These are phyloP conservation scores for Graphilbum ipis-grandicollis DNA, from an alignment of 2,329 filamentous ascomycete genomes.

Conservation along the genomic window DNA sequence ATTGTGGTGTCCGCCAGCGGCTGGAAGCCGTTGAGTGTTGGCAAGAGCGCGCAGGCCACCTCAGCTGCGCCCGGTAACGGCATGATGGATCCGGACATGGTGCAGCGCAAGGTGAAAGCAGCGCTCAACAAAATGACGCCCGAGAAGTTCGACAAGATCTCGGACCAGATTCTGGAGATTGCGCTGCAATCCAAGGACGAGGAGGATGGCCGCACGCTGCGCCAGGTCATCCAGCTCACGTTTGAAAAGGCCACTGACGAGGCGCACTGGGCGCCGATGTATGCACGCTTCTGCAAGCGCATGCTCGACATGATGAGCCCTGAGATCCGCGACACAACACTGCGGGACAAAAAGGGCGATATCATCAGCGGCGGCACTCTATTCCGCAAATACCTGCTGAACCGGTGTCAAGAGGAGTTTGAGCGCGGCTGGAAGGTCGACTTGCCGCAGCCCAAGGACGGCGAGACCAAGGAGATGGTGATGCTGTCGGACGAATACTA, in stretches of 20 bases:
- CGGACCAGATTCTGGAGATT: constrained; percentile 77
- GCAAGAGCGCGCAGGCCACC: constrained; percentile 21
- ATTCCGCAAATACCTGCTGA: constrained; percentile 97
- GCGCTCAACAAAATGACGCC: constrained; percentile 99
- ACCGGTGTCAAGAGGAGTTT: constrained; percentile 97
- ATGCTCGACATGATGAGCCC: constrained; percentile 93
- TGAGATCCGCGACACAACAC: constrained; percentile 89
- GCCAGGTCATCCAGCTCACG: constrained; percentile 95
- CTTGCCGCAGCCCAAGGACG: constrained; percentile 59
- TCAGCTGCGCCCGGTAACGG: constrained; percentile 28
- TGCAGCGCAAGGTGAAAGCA: constrained; percentile 97
- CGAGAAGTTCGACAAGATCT: constrained; percentile 94
- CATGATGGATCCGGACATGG: constrained; percentile 74
- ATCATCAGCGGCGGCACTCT: constrained; percentile 82
- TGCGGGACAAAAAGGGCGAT: constrained; percentile 76
- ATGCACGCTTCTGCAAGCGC: constrained; percentile 93
- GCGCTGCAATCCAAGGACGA: constrained; percentile 93
- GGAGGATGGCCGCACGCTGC: constrained; percentile 78
- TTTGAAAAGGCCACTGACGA: constrained; percentile 99
- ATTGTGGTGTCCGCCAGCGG: constrained; percentile 56
- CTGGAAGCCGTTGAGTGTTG: constrained; percentile 75
- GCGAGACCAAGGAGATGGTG: constrained; percentile 59
- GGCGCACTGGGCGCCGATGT: constrained; percentile 97
- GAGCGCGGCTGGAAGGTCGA: constrained; percentile 94
- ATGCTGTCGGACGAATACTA: constrained; percentile 97